Conservation (phyloP, 2,329 filamentous ascomycete species). For the Curvularia eragrostidis region DNA sequence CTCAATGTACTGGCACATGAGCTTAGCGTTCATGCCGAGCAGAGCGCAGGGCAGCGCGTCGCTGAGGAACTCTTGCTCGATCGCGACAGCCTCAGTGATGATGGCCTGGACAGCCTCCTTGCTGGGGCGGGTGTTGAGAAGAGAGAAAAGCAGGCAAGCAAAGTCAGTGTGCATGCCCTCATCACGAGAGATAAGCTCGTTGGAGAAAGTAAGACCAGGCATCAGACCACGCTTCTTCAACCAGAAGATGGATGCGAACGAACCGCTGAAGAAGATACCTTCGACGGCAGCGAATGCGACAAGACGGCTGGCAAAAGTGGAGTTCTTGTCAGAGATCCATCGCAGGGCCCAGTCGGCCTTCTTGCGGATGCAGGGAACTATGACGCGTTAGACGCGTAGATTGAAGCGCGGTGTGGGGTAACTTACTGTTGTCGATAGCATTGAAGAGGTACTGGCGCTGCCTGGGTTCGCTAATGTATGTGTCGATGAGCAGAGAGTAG, state of each 20-base stretch:
- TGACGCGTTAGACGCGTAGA: constrained; percentile 38
- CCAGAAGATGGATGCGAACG: constrained; percentile 99
- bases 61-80: constrained; percentile 97
- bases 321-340: constrained; percentile 94
- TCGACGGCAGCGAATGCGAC: constrained; percentile 97
- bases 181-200: constrained; percentile 99
- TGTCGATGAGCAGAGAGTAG: constrained; percentile 98
- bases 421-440: constrained; percentile 93
- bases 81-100: constrained; percentile 90
- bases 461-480: constrained; percentile 97
- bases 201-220: constrained; percentile 98
- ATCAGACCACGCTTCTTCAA: constrained; percentile 99
- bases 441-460: constrained; percentile 97
- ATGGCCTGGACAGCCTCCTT: constrained; percentile 82
- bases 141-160: constrained; percentile 96
- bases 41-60: constrained; percentile 92
- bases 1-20: constrained; percentile 99
- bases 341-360: constrained; percentile 97
- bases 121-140: constrained; percentile 88
- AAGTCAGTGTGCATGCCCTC: constrained; percentile 99
- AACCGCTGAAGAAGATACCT: constrained; percentile 99
- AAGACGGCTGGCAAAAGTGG: constrained; percentile 92
- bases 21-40: constrained; percentile 93
- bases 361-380: constrained; percentile 94
- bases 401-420: background rate